phyloP scores from a whole-genome alignment of 129 eudicot genomes.

The Lactuca saligna region DNA sequence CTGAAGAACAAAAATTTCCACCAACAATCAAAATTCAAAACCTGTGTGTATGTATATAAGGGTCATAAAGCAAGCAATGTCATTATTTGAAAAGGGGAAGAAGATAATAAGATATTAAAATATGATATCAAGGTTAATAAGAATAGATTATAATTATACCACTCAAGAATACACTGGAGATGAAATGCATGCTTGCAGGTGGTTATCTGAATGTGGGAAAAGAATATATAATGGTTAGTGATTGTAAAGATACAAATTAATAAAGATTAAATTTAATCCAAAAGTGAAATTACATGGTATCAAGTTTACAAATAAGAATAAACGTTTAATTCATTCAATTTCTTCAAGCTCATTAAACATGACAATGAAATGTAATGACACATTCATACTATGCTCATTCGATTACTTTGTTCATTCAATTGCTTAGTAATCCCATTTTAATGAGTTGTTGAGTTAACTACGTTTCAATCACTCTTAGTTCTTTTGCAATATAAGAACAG shows the following conservation, averaged over 20 bases:
- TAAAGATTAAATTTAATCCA: not conserved
- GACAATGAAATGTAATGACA: too few species aligned
- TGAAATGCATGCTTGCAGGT: constrained; percentile 85
- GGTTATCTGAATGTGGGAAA: constrained; percentile 46
- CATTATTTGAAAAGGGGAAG: constrained; percentile 2
- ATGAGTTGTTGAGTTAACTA: too few species aligned
- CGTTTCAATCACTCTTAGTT: too few species aligned
- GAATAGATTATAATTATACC: constrained; percentile 50
- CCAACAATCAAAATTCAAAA: not conserved
- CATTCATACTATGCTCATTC: too few species aligned
- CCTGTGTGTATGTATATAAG: not conserved
- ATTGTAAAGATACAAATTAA: not conserved
- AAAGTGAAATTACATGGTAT: not conserved
- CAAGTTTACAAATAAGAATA: not conserved
- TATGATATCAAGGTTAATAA: constrained; percentile 6
- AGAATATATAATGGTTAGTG: constrained; percentile 1
- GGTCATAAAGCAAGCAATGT: constrained; percentile 10
- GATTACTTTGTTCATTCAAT: too few species aligned
- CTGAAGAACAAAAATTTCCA: constrained; percentile 28
- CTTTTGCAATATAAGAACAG: too few species aligned
- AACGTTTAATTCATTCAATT: too few species aligned
- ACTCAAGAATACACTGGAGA: constrained; percentile 86
- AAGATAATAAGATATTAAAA: not conserved
- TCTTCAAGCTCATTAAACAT: too few species aligned
- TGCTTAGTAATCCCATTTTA: too few species aligned